These are phyloP conservation scores for Trichoderma simmonsii DNA, from an alignment of 2,329 filamentous ascomycete genomes.

Conservation along the genomic window DNA sequence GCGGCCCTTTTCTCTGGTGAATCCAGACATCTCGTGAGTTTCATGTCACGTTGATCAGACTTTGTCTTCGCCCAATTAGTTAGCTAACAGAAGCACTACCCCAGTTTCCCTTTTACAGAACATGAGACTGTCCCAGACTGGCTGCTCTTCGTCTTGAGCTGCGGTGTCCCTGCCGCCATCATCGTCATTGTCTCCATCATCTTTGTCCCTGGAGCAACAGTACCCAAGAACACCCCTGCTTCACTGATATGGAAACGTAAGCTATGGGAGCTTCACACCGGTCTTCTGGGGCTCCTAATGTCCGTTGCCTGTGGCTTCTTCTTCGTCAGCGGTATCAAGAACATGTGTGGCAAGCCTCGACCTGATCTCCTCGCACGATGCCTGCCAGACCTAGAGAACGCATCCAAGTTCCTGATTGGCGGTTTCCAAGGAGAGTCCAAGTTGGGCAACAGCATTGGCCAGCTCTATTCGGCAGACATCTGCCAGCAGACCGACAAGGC, in stretches of 20 bases:
- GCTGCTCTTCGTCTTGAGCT: conserved; percentile 61
- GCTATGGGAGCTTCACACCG: conserved; percentile 85
- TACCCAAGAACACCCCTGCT: conserved; percentile 59
- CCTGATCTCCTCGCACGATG: conserved; percentile 83
- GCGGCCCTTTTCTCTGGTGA: conserved; percentile 66
- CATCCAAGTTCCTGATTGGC: conserved; percentile 60
- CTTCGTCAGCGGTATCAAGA: conserved; percentile 84
- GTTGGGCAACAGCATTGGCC: conserved; percentile 46
- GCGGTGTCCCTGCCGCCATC: conserved; percentile 63
- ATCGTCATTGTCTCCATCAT: conserved; percentile 66
- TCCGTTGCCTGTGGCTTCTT: conserved; percentile 71
- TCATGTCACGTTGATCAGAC: background rate
- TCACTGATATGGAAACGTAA: conserved; percentile 73
- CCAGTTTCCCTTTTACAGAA: conserved; percentile 65
- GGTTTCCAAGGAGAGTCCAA: conserved; percentile 49
- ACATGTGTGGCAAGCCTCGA: conserved; percentile 64
- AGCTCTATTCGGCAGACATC: conserved; percentile 72
- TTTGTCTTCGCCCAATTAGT: conserved; percentile 15
- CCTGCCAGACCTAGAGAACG: conserved; percentile 65
- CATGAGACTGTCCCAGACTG: conserved; percentile 69
- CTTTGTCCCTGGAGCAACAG: conserved; percentile 70
- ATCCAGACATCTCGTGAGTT: conserved; percentile 68
- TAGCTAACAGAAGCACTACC: background rate
- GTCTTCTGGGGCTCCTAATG: conserved; percentile 77
- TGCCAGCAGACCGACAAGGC: conserved; percentile 63